Evolutionary conservation across 345 rosid genomes (phyloP), one percentile per base, ranked within the genome.

Genomic region (Clarkia xantiana): DNA sequence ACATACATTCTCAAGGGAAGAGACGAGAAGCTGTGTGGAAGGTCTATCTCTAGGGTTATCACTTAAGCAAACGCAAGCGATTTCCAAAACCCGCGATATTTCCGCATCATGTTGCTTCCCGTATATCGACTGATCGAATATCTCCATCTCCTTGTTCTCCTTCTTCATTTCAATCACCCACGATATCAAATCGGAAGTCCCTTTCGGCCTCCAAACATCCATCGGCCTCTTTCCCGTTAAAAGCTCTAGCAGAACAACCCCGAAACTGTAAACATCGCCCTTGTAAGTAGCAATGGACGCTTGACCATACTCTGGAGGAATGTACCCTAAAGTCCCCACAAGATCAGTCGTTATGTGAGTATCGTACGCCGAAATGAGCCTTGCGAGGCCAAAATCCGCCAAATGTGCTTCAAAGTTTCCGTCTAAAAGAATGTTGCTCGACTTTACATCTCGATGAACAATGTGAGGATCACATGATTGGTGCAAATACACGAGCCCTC

Each of bases 381-480:
- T 25, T 12, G 59, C 59, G 43, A 45, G 45, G 39, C 59, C 59
- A n/a, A 55, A 55, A 38, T 55, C 51, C 8, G 59, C 45, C 16
- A 55, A 49, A 13, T 50, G 17, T 3, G 59, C 51, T 14, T 44
- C 51, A 49, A 55, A 17, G 10, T 55, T 50, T 3, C 1, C 41
- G 39, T 55, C 59, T 14, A 55, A 18, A 41, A 55, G 22, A 1
- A 55, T 50, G 13, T 55, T 55, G 42, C 59, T 55, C 5, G 59
- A 45, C 36, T 55, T 55, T 50, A 55, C 45, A 50, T 55, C 59
- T 40, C 59, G 59, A 18, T 55, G 59, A n/a, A 55, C 45, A 34
- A 55, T 55, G 49, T 55, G 59, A 23, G 59, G 59, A 42, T 44
- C 45, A 49, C 59, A 55, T 20, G 44, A 44, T 12, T 55, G 59